phyloP scores from a whole-genome alignment of 2,329 filamentous ascomycete species.

The Phoma herbarum region DNA sequence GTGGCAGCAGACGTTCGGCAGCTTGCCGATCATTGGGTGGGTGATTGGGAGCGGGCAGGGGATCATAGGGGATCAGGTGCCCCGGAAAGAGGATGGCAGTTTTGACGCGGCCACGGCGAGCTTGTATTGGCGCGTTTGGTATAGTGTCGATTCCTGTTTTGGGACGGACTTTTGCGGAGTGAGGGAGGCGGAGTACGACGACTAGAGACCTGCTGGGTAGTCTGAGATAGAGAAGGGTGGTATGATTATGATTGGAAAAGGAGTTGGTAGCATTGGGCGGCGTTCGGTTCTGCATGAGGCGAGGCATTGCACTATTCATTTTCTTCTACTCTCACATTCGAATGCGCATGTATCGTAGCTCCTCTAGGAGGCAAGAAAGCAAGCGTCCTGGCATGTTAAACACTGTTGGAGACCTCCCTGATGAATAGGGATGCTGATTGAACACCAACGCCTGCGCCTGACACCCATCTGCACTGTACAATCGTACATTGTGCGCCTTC shows the following conservation, averaged over 20 bases:
- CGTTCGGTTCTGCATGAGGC: constrained; percentile 15
- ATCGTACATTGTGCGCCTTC: neutral
- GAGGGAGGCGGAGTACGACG: constrained; percentile 59
- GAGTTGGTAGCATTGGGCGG: constrained; percentile 26
- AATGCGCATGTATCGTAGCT: neutral
- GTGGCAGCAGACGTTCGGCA: constrained; percentile 54
- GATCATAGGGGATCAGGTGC: constrained; percentile 79
- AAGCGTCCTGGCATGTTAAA: neutral
- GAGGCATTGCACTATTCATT: neutral
- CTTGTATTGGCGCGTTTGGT: constrained; percentile 69
- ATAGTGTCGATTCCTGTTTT: constrained; percentile 63
- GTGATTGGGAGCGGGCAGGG: constrained; percentile 57
- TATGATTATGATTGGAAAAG: constrained; percentile 10
- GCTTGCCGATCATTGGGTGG: constrained; percentile 61
- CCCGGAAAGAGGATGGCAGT: constrained; percentile 74
- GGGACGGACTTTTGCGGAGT: constrained; percentile 70
- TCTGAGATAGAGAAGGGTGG: neutral
- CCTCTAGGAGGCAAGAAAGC: neutral
- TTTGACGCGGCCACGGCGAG: constrained; percentile 77
- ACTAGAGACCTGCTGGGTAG: constrained; percentile 23
- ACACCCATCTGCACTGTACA: neutral
- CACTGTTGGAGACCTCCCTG: neutral
- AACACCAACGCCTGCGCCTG: constrained; percentile 21
- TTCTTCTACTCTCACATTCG: neutral
- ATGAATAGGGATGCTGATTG: constrained; percentile 3